Base-by-base conservation (phyloP, 2,329 filamentous ascomycete genomes). In the Leptographium lundbergii region DNA sequence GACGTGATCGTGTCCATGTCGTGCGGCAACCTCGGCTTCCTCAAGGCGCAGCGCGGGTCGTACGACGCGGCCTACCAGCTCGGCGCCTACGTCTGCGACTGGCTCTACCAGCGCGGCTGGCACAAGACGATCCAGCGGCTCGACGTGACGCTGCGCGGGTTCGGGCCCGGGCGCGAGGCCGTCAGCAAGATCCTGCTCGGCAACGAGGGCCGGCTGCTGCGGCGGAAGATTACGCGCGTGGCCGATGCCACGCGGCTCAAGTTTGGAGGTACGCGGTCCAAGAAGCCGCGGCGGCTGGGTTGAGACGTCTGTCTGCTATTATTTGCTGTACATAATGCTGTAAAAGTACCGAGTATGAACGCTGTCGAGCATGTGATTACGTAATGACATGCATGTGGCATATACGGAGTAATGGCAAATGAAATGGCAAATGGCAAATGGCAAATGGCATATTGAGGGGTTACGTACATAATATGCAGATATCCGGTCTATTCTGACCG, bases 21-120 rank as follows among this genome's bases (percentile, higher is more conserved):
- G 2, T 82, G 86, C 61, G 94, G 94, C 55, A 91, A 96, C 68
- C 83, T 99, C 61, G 92, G 92, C n/a, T 96, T 96, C 75, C 81
- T 80, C 67, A 95, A 97, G 74, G 78, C 83, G 22, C 83, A 85
- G 56, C 83, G 94, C 64, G 86, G 88, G 62, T 81, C 84, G 60
- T 99, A 94, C 74, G 94, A 99, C 73, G 87, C 92, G 22, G 92
- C 87, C 3, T 96, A 95, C 74, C 95, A 97, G 71, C 76, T 99
- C 55, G 84, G 87, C 6, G 85, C 88, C 22, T 92, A 91, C 70
- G 83, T 92, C 29, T 82, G 97, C 70, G 86, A 86, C 70, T 84
- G 87, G 70, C 87, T 99, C 64, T 85, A 91, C 69, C 90, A 96
- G 72, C 84, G 82, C 66, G 89, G 88, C 50, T 83, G 89, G 76